Base-by-base conservation (phyloP, 306 rosid genomes). In the Cajanus cajan region DNA sequence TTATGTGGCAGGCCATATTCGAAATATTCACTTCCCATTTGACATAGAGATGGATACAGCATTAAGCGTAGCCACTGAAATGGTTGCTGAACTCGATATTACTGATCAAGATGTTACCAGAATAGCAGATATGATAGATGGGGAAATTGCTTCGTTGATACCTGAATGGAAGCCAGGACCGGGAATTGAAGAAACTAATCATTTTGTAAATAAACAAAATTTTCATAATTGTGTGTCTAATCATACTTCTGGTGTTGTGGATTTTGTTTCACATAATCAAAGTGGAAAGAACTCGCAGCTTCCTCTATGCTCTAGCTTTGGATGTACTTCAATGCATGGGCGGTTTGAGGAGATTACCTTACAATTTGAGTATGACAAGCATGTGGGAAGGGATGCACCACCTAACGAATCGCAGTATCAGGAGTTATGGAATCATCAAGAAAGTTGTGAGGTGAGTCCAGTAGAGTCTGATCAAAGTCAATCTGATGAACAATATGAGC, bases 51-150 rank as follows among this genome's bases (percentile, higher is more conserved):
- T 45, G 1, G 98, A 92, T 77, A 94, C 98, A 24, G 97, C 98
- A 80, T 61, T 92, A 40, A 90, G 92, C 3, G 98, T 94, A 40
- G 96, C 98, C 25, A 82, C 97, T 5, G 98, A 94, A 86, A 94
- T 94, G 98, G 90, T 92, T 54, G 98, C 97, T 13, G 98, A 94
- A 59, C 90, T 94, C 0, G 95, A 92, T 83, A 92, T 94, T 44
- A 94, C 89, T 0, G 98, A 94, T 80, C 98, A 89, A 63, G 94
- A 92, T 73, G 97, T 86, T 54, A 90, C 86, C 52, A 75, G 90
- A 55, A 94, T 94, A 88, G 98, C 97, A n/a, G 92, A 88, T 79
- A 94, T 90, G 98, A 94, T 94, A 18, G 97, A 94, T 71, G 96
- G 97, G 66, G 97, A 92, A 86, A 90, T 94, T 50, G 85, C 92